Evolutionary conservation across 768 basidiomycete species (phyloP), one percentile per base, ranked within the genome.

Genomic region (Epithele typhae): DNA sequence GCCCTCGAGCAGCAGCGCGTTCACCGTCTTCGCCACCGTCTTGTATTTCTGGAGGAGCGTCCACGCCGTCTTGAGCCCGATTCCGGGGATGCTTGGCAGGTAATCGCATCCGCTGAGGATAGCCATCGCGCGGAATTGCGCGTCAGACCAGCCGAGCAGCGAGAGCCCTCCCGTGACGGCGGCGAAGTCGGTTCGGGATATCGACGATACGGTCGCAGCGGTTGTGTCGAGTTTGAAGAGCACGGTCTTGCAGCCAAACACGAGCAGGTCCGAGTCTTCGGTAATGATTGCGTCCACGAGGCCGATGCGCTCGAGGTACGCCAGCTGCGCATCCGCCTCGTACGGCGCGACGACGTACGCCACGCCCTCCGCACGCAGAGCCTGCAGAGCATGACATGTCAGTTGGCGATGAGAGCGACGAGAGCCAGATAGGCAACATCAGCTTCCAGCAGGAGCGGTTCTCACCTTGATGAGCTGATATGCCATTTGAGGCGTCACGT

Each of bases 401-500:
- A 25, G 41, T 43, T 40, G 34, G 37, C 14, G 33, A 37, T 25
- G 22, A 23, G 37, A 25, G 27, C 17, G 36, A 25, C 24, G 23
- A 36, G 25, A 39, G 24, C 40, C 22, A 27, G 41, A 45, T 34
- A 37, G 44, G 47, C 48, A 41, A 49, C 17, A 25, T 34, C 43
- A 43, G 25, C 43, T 45, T 40, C 50, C 41, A 46, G 45, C 45
- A 5, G 19, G 37, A 35, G 19, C 25, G n/a, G 52, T 43, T 52
- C 67, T 37, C 53, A 87, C 95, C 79, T 99, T 98, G 72, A 98
- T 96, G 54, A 97, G 72, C 65, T 98, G 96, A 63, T 78, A 94
- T 2, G 95, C 95, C 92, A 98, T 94, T 66, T 93, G 85, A 1
- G 96, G 94, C 4, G 92, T 95, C 34, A 99, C 90, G 54, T 99